Base-by-base conservation (phyloP, 768 basidiomycete species). In the Xerocomellus intermedius region DNA sequence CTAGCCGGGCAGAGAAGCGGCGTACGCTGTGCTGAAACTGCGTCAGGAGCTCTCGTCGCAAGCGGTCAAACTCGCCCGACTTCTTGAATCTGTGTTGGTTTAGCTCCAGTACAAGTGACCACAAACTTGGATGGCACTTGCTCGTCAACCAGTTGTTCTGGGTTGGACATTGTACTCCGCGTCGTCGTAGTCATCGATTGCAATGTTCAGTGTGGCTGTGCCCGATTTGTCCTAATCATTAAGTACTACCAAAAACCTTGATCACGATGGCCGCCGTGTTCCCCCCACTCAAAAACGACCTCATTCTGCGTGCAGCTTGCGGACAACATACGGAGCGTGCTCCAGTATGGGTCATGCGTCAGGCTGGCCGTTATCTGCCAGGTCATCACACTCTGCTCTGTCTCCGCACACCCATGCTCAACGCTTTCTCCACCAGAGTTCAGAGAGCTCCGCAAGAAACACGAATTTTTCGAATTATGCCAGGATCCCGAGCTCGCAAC, bases 331-430 rank as follows among this genome's bases (percentile, higher is more conserved):
- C 91, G 0, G 91, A 94, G 66, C 84, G 90, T 52, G 93, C 94
- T 8, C 94, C 95, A n/a, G 93, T 94, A 53, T 98, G 95, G 95
- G 89, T 96, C 47, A 98, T 98, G 95, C 84, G 95, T 35, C 95
- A 98, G 70, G 95, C 95, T 22, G 95, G 95, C 46, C 84, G 95
- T 49, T 95, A 96, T 75, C 83, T 98, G 43, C 95, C 95, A 73
- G 95, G 91, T 90, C 64, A 67, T 73, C 69, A 55, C 44, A 4
- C 19, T 33, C 49, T 4, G 1, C 43, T 50, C 45, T 21, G 30
- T 61, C n/a, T n/a, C 26, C 24, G 2, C 14, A 35, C 10, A 10
- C 30, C 13, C 22, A 14, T 42, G 2, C 48, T 51, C 53, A 60
- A 46, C 41, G 8, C 24, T 4, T 22, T 12, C 26, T 32, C 33